Evolutionary conservation across 768 basidiomycete species (phyloP), one percentile per base, ranked within the genome.

Genomic region (Royoungia palumana): DNA sequence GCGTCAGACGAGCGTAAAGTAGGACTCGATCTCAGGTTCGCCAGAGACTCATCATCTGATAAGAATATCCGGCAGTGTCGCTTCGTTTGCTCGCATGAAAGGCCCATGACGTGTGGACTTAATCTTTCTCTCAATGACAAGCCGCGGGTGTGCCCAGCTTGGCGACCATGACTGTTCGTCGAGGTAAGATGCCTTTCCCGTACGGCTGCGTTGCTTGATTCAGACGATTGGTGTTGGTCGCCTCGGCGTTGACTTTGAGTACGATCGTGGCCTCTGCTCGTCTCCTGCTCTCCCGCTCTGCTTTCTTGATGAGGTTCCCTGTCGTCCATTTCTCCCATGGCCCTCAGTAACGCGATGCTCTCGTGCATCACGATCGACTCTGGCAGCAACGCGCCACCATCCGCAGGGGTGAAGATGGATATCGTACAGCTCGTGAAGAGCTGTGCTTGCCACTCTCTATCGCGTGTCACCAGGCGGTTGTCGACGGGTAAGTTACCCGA

Each of bases 361-460:
- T 78, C 72, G 24, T 74, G 69, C 30, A 80, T 60, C 5, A 77
- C 59, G 3, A 67, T 53, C 37, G 64, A 57, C 24, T 63, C 65
- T 6, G 61, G 43, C 10, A 47, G 47, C 19, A 60, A 55, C 16
- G 30, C n/a, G 13, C 46, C 41, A 32, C 49, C 39, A 16, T 53
- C 50, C 11, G 56, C 68, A 0, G 79, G 70, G 14, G 72, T 62
- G 54, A 85, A 75, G 49, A 77, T 68, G 46, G 83, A 78, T 6
- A 77, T 81, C n/a, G 79, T 81, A 58, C 73, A 83, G 51, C 78
- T 73, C 8, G 71, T 64, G 37, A 85, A 72, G 9, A 83, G 74
- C 52, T 83, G 80, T 0, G 81, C 76, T 52, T 86, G 80, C 82
- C 83, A 86, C 51, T 76, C 76, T 44, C 78, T 56, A 28, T 65